phyloP scores from a whole-genome alignment of 139 green algal species.

The Auxenochlorella pyrenoidosa region DNA sequence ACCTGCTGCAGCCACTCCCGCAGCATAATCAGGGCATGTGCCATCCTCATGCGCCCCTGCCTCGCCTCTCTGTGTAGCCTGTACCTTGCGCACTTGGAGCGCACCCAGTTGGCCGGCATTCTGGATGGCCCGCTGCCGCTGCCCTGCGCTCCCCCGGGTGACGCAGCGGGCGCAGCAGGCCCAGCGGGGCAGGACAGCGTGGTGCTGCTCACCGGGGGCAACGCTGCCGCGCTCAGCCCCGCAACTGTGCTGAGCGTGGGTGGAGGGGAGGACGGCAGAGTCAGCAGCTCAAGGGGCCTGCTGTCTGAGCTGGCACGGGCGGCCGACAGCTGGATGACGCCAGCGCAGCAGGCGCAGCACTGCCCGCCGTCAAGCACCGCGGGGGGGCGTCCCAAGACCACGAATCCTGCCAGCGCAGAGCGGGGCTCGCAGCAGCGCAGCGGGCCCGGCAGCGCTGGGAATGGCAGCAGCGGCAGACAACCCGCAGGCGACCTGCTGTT shows the following conservation, averaged over 20 bases:
- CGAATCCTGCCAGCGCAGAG: neutral
- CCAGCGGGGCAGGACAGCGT: neutral
- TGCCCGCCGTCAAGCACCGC: neutral
- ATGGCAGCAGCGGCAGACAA: neutral
- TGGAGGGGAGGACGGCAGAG: neutral
- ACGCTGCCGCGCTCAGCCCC: neutral
- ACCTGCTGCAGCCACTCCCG: too few species aligned
- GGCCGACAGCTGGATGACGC: conserved; percentile 5
- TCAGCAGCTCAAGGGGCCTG: neutral
- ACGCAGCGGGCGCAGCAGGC: neutral
- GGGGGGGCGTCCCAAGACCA: neutral
- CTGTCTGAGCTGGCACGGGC: conserved; percentile 13
- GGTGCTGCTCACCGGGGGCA: neutral
- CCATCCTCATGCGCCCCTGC: too few species aligned
- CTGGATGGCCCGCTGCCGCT: conserved; percentile 39
- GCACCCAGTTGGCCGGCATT: conserved; percentile 62
- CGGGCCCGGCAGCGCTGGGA: neutral
- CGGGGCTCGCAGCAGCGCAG: neutral
- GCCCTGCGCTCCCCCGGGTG: too few species aligned
- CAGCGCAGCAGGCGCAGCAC: neutral
- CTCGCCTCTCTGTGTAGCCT: conserved; percentile 67
- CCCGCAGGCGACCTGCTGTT: conserved; percentile 16
- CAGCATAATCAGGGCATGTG: too few species aligned
- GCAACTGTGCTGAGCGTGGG: neutral
- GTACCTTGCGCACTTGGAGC: conserved; percentile 91